phyloP scores from a whole-genome alignment of 371 early-diverging fungal genomes.

The Coemansia sp. region DNA sequence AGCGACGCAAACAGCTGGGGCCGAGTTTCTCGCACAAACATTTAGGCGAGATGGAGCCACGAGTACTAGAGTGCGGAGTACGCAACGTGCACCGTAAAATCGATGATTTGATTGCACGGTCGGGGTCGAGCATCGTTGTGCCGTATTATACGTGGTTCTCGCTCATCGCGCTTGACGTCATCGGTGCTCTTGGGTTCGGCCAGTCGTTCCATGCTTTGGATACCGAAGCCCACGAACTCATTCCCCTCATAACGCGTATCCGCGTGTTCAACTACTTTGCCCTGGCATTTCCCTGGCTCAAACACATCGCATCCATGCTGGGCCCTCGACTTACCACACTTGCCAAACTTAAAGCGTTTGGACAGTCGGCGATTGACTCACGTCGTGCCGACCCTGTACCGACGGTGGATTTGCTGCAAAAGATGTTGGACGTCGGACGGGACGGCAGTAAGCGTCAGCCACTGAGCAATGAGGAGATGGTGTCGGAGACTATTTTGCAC shows the following conservation, averaged over 20 bases:
- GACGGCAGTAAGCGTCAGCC: conserved; percentile 7
- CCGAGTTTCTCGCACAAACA: conserved; percentile 37
- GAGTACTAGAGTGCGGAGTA: conserved; percentile 20
- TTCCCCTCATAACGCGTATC: conserved; percentile 14
- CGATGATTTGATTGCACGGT: neutral
- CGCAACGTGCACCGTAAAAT: conserved; percentile 9
- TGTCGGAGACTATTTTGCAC: conserved; percentile 38
- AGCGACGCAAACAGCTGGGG: conserved; percentile 30
- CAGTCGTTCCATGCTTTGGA: conserved; percentile 17
- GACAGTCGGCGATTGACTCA: conserved; percentile 13
- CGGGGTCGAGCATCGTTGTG: neutral
- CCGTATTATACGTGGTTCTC: conserved; percentile 34
- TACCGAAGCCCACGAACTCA: conserved; percentile 21
- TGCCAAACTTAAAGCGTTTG: conserved; percentile 14
- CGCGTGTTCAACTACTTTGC: conserved; percentile 30
- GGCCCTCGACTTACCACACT: conserved; percentile 11
- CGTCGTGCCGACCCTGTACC: conserved; percentile 9
- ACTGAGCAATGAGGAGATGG: conserved; percentile 30
- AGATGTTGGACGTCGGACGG: conserved; percentile 30
- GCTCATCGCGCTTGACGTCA: conserved; percentile 34
- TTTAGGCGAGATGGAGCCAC: conserved; percentile 21
- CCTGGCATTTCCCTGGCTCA: conserved; percentile 38
- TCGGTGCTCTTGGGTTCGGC: conserved; percentile 39
- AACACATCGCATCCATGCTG: conserved; percentile 10
- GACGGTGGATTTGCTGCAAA: conserved; percentile 42